Conservation (phyloP, 768 basidiomycete species). For the Suillus americanus region DNA sequence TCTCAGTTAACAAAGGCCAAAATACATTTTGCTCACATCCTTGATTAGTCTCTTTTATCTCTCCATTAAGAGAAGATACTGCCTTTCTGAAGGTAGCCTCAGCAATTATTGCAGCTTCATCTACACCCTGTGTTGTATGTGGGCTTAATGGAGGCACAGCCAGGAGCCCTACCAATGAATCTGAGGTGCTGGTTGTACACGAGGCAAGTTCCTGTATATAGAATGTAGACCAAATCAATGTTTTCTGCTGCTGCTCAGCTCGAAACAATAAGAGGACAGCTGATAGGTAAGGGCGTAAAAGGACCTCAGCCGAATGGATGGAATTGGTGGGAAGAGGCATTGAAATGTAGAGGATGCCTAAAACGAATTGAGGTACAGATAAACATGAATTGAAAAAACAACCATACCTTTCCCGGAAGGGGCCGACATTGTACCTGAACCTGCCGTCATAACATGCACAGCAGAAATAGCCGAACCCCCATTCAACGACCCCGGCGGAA, state of each 20-base stretch:
- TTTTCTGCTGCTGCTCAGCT: constrained; percentile 15
- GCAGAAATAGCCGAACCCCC: constrained; percentile 47
- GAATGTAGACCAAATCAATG: constrained; percentile 60
- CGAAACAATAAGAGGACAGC: constrained; percentile 36
- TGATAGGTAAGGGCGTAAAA: constrained; percentile 59
- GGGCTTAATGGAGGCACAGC: constrained; percentile 28
- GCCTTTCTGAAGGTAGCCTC: constrained; percentile 57
- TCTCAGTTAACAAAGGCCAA: not conserved
- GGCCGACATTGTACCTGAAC: constrained; percentile 71
- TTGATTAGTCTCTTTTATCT: not conserved
- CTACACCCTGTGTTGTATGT: constrained; percentile 52
- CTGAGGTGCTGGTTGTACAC: constrained; percentile 1
- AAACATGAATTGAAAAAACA: constrained; percentile 2
- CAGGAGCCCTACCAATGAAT: constrained; percentile 12
- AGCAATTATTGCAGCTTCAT: constrained; percentile 55
- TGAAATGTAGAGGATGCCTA: constrained; percentile 62
- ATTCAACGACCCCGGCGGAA: constrained; percentile 64
- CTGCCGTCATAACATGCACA: constrained; percentile 65
- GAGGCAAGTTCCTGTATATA: constrained; percentile 27
- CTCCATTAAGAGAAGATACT: constrained; percentile 27
- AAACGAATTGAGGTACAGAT: constrained; percentile 7
- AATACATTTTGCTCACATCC: not conserved
- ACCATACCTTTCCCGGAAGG: constrained; percentile 72
- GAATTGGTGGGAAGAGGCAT: constrained; percentile 41
- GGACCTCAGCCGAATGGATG: constrained; percentile 34